Conservation (phyloP, 495 filamentous ascomycete species). For the Xylaria venustula region DNA sequence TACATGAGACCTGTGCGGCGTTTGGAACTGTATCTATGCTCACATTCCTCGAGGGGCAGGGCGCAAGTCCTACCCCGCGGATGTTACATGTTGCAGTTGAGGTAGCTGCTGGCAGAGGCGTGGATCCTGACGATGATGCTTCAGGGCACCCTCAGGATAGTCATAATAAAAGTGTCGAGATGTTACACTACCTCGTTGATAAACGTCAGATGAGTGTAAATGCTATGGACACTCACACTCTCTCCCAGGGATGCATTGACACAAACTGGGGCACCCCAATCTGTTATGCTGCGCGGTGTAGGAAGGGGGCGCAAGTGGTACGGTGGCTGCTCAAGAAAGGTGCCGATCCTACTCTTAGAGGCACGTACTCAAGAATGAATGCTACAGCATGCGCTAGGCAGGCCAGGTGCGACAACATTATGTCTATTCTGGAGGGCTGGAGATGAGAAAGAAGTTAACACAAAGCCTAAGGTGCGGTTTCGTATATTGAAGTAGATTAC, state of each 20-base stretch:
- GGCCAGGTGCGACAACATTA: not conserved
- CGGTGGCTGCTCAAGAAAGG: not conserved
- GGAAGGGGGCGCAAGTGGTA: not conserved
- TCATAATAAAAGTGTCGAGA: not conserved
- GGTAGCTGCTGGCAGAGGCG: not conserved
- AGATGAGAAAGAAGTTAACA: not conserved
- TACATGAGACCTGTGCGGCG: conserved; percentile 2
- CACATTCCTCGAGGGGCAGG: conserved; percentile 1
- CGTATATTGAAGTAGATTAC: no score
- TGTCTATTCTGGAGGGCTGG: not conserved
- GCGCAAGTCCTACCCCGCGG: not conserved
- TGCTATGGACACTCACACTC: not conserved
- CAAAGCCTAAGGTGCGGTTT: not conserved
- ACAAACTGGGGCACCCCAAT: not conserved
- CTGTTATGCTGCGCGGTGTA: not conserved
- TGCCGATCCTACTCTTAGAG: not conserved
- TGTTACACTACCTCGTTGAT: not conserved
- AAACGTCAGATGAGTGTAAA: not conserved
- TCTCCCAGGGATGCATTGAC: not conserved
- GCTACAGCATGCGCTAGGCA: not conserved
- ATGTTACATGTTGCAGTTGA: not conserved
- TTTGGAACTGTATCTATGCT: not conserved
- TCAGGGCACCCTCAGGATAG: no score
- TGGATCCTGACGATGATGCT: not conserved
- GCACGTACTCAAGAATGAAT: not conserved